Evolutionary conservation across 139 green algal genomes (phyloP).

Genomic region (Trebouxia sp.): DNA sequence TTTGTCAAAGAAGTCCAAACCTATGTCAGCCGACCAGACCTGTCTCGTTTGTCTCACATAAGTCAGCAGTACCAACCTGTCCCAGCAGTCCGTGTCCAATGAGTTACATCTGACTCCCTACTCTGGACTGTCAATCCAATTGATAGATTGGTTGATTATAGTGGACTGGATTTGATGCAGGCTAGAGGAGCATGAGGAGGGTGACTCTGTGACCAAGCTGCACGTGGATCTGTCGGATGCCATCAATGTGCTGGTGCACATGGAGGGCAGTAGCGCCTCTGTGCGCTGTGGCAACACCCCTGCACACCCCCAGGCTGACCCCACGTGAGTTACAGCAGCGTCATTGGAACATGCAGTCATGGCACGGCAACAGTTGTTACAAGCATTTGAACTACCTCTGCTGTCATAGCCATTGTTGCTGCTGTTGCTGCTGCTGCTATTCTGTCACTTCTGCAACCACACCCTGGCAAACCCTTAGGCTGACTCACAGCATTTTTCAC

Average conservation of each 20-base stretch:
- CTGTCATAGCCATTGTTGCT: not conserved
- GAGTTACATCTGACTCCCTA: too few relatives aligned
- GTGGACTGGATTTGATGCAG: constrained; percentile 30
- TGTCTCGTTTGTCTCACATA: too few relatives aligned
- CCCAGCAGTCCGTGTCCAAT: too few relatives aligned
- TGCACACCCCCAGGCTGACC: constrained; percentile 32
- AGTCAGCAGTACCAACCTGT: too few relatives aligned
- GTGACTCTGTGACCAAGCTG: constrained; percentile 89
- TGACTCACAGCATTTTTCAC: too few relatives aligned
- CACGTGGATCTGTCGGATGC: constrained; percentile 69
- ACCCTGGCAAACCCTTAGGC: too few relatives aligned
- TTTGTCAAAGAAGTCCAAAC: too few relatives aligned
- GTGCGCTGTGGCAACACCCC: constrained; percentile 51
- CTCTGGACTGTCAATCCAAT: too few relatives aligned
- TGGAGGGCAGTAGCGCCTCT: not conserved
- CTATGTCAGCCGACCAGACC: too few relatives aligned
- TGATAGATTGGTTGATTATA: too few relatives aligned
- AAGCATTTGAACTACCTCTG: not conserved
- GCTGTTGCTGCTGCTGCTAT: not conserved
- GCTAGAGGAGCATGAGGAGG: constrained; percentile 56
- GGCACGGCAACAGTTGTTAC: not conserved
- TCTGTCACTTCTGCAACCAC: too few relatives aligned
- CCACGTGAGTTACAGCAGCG: constrained; percentile 23
- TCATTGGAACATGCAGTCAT: too few relatives aligned
- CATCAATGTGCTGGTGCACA: constrained; percentile 64